These are phyloP conservation scores for Phytophthora quininea DNA, from an alignment of 352 stramenopile genomes.

Conservation along the genomic window DNA sequence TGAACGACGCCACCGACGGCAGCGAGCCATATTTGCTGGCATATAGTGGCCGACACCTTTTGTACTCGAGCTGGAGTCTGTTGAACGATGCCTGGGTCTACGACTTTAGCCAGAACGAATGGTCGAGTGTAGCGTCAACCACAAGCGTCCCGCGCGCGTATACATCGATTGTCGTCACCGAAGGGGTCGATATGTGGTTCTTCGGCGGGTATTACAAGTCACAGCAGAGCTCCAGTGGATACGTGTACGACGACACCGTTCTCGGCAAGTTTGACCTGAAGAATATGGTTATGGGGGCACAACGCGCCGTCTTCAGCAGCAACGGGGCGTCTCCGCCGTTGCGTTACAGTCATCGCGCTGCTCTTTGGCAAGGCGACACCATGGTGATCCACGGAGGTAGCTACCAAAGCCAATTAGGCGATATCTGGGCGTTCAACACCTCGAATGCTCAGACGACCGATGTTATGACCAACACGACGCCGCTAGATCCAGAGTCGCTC, in stretches of 20 bases:
- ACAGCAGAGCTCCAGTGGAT: slow-evolving; percentile 57
- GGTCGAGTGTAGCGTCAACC: slow-evolving; percentile 34
- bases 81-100: slow-evolving; percentile 68
- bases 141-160: slow-evolving; percentile 52
- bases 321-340: slow-evolving; percentile 39
- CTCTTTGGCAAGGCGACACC: slow-evolving; percentile 47
- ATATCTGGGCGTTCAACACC: slow-evolving; percentile 79
- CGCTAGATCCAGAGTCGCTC: slow-evolving; percentile 66
- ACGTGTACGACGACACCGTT: slow-evolving; percentile 76
- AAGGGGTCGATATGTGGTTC: slow-evolving; percentile 65
- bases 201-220: slow-evolving; percentile 76
- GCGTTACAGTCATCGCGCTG: slow-evolving; percentile 72
- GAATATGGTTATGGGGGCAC: slow-evolving; percentile 15
- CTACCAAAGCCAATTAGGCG: slow-evolving; percentile 69
- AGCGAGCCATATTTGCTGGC: slow-evolving; percentile 49
- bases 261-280: slow-evolving; percentile 40
- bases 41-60: slow-evolving; percentile 63
- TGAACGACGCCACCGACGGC: slow-evolving; percentile 33
- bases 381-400: slow-evolving; percentile 78
- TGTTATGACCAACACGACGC: slow-evolving; percentile 28
- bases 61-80: slow-evolving; percentile 54
- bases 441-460: slow-evolving; percentile 38
- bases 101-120: slow-evolving; percentile 48
- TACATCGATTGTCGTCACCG: slow-evolving; percentile 61
- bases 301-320: slow-evolving; percentile 16